phyloP scores from a whole-genome alignment of 2,329 filamentous ascomycete genomes.

The Calonectria multiphialidica region DNA sequence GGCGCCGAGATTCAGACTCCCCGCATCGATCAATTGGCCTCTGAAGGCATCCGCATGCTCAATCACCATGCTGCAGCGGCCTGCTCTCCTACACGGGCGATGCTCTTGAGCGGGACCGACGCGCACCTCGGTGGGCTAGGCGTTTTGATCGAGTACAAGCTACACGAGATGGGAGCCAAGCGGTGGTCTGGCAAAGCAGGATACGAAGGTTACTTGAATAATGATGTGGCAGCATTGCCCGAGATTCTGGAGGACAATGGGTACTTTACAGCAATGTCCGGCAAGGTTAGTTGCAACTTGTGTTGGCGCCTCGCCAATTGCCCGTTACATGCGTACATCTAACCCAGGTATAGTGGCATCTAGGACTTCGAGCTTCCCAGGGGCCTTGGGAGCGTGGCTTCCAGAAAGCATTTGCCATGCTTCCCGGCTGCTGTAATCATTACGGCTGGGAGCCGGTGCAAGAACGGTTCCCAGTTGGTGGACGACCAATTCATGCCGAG shows the following conservation, averaged over 20 bases:
- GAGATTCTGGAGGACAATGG: constrained; percentile 66
- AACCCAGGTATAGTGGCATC: not conserved
- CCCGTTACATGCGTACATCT: constrained; percentile 45
- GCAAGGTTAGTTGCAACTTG: constrained; percentile 65
- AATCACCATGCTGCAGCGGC: constrained; percentile 73
- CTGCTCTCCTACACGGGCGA: constrained; percentile 72
- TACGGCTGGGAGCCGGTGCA: constrained; percentile 38
- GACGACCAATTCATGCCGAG: constrained; percentile 12
- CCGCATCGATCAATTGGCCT: constrained; percentile 66
- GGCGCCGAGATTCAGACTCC: constrained; percentile 72
- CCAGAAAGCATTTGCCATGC: constrained; percentile 67
- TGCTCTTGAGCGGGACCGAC: constrained; percentile 72
- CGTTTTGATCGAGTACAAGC: constrained; percentile 59
- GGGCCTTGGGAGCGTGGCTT: constrained; percentile 57
- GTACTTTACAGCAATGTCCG: constrained; percentile 69
- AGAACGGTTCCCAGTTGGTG: constrained; percentile 13
- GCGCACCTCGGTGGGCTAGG: constrained; percentile 25
- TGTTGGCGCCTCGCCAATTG: not conserved
- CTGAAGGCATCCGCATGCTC: constrained; percentile 67
- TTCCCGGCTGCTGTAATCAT: constrained; percentile 70
- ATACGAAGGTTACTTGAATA: constrained; percentile 67
- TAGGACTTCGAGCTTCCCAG: constrained; percentile 16
- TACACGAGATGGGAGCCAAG: not conserved
- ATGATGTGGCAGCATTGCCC: constrained; percentile 64
- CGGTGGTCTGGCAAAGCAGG: constrained; percentile 15